Conservation (phyloP, 2,329 filamentous ascomycete species). For the Calcarisporium arbuscula region DNA sequence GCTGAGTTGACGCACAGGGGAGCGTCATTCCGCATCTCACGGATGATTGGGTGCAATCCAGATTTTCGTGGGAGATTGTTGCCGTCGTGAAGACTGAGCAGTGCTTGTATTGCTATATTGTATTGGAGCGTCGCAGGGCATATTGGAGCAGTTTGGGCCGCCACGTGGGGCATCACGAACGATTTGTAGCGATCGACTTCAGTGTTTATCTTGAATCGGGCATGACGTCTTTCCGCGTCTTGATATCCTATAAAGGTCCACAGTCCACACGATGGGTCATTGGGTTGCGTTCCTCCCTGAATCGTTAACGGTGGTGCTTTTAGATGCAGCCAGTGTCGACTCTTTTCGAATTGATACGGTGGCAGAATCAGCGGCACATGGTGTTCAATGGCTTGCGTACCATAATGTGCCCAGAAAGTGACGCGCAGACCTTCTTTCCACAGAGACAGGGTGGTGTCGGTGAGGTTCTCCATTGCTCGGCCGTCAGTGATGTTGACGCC, state of each 20-base stretch:
- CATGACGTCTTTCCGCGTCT: conserved; percentile 1
- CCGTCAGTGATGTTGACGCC: conserved; percentile 1
- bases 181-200: conserved; percentile 23
- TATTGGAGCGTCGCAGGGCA: conserved; percentile 29
- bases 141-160: conserved; percentile 30
- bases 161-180: conserved; percentile 30
- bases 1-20: conserved; percentile 5
- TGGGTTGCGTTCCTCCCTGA: neutral
- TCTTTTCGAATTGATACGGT: conserved; percentile 36
- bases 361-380: conserved; percentile 27
- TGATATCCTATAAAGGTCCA: conserved; percentile 1
- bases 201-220: conserved; percentile 37
- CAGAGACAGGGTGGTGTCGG: conserved; percentile 20
- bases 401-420: conserved; percentile 31
- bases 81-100: conserved; percentile 23
- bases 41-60: conserved; percentile 20
- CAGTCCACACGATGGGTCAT: too few species aligned
- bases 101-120: conserved; percentile 24
- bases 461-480: conserved; percentile 9
- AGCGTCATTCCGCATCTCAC: conserved; percentile 22
- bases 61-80: too few species aligned
- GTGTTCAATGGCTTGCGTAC: too few species aligned
- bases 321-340: conserved; percentile 30
- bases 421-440: conserved; percentile 32
- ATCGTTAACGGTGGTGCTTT: conserved; percentile 12